Base-by-base conservation (phyloP, 75 land plant species). In the Chamaecyparis obtusa region DNA sequence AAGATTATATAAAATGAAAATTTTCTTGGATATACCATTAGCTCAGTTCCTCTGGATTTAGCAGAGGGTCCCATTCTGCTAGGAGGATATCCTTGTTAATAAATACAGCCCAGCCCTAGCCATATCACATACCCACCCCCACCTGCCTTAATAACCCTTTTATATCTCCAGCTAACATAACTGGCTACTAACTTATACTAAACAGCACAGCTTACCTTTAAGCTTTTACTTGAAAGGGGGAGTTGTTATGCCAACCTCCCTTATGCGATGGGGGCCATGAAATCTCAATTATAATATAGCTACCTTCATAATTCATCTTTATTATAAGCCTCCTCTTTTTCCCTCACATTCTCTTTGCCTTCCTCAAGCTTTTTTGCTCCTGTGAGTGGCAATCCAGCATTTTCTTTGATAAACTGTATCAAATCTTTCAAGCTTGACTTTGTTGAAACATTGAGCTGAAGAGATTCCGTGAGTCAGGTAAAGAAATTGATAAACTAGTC, bases 371-470 rank as follows among this genome's bases (percentile, higher is more conserved):
- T 97, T 97, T 86, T 89, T 95, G 1, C 92, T 87, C 46, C 88
- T 97, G 85, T 76, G 93, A 16, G 99, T 95, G 91, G 99, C 97
- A 69, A 96, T 95, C n/a, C 99, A 93, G 77, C 87, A 88, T 89
- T 86, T 64, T 87, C 87, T 56, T 89, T 88, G 71, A 94, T 87
- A 44, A 88, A 92, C 9, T 54, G 69, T 43, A 89, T 90, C 87
- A 95, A 46, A 17, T 92, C 94, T 85, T 95, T 95, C 69, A 89
- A 87, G 85, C 92, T 89, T 5, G 87, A 88, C 74, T 90, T 95
- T 43, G 86, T 88, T 13, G 93, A 89, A 55, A 94, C 89, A 54
- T 93, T 92, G 86, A 93, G 87, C 96, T 95, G 95, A 87, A 87
- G 1, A 84, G 33, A 32, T 43, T 71, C 36, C 17, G 27, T 3